A percentile compares a stretch with the other conserved stretches of the same genome.
Conservation (phyloP, 345 rosid genomes). For the Hypericum androsaemum region DNA sequence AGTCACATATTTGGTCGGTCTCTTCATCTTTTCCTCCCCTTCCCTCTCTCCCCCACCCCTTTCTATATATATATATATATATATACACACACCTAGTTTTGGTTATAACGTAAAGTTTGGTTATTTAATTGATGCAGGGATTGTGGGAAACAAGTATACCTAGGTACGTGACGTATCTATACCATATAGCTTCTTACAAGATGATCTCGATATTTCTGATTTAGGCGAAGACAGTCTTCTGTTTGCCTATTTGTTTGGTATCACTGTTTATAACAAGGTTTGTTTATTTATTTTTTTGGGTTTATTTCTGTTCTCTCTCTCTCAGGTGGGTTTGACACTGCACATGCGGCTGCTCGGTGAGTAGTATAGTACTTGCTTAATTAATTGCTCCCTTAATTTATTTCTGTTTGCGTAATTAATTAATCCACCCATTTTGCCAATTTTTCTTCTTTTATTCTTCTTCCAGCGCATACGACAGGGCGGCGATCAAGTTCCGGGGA, state of each 20-base stretch:
- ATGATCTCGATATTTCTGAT: not conserved
- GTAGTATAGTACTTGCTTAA: slow-evolving; percentile 7
- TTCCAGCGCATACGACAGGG: slow-evolving; percentile 90
- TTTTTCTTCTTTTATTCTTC: not conserved
- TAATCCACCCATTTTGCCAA: not conserved
- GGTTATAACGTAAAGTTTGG: not conserved
- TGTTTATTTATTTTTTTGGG: slow-evolving; percentile 9
- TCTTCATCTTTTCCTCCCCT: not conserved
- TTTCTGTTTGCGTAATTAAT: not conserved
- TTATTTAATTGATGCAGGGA: slow-evolving; percentile 62
- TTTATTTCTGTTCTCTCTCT: slow-evolving; percentile 4
- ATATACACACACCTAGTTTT: too few relatives aligned
- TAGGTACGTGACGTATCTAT: slow-evolving; percentile 40
- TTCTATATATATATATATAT: not conserved
- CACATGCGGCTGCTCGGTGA: slow-evolving; percentile 99
- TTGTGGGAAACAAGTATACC: slow-evolving; percentile 96
- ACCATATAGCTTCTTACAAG: slow-evolving; percentile 7
- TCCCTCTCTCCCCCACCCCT: not conserved
- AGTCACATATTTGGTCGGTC: slow-evolving; percentile 88
- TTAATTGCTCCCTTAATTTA: too few relatives aligned
- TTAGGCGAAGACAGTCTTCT: too few relatives aligned
- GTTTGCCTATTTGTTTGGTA: slow-evolving; percentile 7
- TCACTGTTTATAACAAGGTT: slow-evolving; percentile 14
- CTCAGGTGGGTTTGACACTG: slow-evolving; percentile 98
- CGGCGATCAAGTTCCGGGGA: slow-evolving; percentile 94